Evolutionary conservation across 2,329 filamentous ascomycete genomes (phyloP), one percentile per base, ranked within the genome.

Genomic region (Xylariaceae sp.): DNA sequence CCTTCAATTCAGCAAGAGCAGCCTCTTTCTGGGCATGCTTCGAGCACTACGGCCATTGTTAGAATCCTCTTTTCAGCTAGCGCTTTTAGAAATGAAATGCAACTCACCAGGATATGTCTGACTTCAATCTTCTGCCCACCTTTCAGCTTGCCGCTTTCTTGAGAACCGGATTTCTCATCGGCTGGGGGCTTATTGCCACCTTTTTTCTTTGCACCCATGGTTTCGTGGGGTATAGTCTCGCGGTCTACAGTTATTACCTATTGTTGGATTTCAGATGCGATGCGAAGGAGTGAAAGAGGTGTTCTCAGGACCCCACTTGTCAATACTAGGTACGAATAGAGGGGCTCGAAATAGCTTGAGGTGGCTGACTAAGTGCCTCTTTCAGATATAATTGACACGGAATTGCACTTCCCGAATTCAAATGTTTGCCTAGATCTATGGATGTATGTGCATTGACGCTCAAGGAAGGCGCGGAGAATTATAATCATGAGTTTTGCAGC

Each of bases 11-110:
- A 49, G 77, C 78, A 14, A 90, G 66, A 0, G 87, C 87, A 64
- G 89, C 84, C 63, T 90, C 86, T 64, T 89, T 90, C 67, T 85
- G 89, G n/a, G 74, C 71, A 64, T 89, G 83, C 64, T 91, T 91
- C 65, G 85, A 84, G 61, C 87, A 90, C 72, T 84, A 42, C 39
- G 33, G 18, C 45, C 43, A n/a, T 32, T 32, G 39, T 31, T 39
- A 12, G 32, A 30, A 12, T 17, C 14, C 4, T 27, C 2, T 33
- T 18, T 11, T 2, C 18, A 19, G 45, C 22, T 27, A 7, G 22
- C 22, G 22, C 7, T 18, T 27, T 42, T 11, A 41, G 19, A 36
- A n/a, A 1, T 22, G 33, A 15, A 40, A 22, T n/a, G 35, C 12
- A 18, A 55, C 56, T 40, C 36, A 58, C 56, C 19, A 58, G 52